phyloP scores from a whole-genome alignment of 768 basidiomycete genomes.

The Pulveroboletus sp. region DNA sequence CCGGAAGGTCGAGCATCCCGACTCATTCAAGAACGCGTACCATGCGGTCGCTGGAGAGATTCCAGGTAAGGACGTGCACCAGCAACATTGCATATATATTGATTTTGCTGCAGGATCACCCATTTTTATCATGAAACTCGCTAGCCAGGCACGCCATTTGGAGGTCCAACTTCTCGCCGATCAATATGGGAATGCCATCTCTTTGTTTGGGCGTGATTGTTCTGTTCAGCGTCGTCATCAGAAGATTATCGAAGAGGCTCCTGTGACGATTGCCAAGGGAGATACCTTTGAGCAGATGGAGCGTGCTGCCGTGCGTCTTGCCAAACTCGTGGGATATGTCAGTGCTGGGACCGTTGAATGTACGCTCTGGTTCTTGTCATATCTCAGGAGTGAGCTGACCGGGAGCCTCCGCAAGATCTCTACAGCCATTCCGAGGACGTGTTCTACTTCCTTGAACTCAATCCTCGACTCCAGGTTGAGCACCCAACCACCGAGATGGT shows the following conservation, averaged over 20 bases:
- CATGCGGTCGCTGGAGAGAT: conserved; percentile 94
- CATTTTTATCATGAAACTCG: conserved; percentile 99
- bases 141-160: conserved; percentile 93
- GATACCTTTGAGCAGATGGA: conserved; percentile 97
- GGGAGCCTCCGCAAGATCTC: conserved; percentile 54
- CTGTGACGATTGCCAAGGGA: conserved; percentile 92
- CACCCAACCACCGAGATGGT: conserved; percentile 99
- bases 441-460: conserved; percentile 97
- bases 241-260: conserved; percentile 99
- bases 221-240: conserved; percentile 99
- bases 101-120: conserved; percentile 68
- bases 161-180: conserved; percentile 98
- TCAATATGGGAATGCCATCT: conserved; percentile 99
- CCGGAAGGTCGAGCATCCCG: conserved; percentile 82
- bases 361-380: conserved; percentile 28
- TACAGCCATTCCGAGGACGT: conserved; percentile 91
- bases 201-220: conserved; percentile 97
- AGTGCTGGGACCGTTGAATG: conserved; percentile 99
- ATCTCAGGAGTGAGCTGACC: neutral
- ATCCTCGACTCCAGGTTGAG: conserved; percentile 99
- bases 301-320: conserved; percentile 97
- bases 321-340: conserved; percentile 98
- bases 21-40: conserved; percentile 91
- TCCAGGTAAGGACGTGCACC: conserved; percentile 58
- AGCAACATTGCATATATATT: conserved; percentile 5